Conservation (phyloP, 345 rosid species). For the Eucalyptus brandiana region DNA sequence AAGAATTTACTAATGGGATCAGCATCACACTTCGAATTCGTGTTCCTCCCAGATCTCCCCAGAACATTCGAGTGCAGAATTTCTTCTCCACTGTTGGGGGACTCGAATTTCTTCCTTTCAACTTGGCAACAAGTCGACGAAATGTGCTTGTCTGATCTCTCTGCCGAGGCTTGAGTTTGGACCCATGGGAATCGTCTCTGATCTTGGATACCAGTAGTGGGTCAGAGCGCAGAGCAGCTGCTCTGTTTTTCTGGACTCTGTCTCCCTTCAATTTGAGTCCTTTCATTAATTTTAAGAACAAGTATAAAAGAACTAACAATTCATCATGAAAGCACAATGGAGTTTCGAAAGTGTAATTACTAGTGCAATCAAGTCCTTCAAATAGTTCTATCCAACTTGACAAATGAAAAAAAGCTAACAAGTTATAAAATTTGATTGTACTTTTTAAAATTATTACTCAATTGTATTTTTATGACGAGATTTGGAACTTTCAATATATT, state of each 20-base stretch:
- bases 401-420: fast-evolving
- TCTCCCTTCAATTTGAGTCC: background rate
- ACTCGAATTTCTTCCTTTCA: background rate
- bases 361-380: background rate
- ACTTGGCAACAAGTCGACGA: background rate
- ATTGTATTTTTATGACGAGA: fast-evolving
- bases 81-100: background rate
- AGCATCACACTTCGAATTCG: background rate
- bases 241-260: background rate
- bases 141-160: background rate
- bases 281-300: background rate
- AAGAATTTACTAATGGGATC: background rate
- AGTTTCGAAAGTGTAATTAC: background rate
- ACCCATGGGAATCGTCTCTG: background rate
- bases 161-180: background rate
- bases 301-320: no score
- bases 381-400: background rate
- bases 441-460: no score
- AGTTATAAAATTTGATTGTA: fast-evolving
- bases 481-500: no score
- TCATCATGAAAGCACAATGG: fast-evolving
- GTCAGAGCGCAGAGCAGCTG: background rate
- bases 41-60: background rate
- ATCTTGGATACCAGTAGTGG: background rate
- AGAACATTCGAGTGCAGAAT: background rate